Base-by-base conservation (phyloP, 805 yeast species). In the Zygosaccharomyces kombuchaensis region DNA sequence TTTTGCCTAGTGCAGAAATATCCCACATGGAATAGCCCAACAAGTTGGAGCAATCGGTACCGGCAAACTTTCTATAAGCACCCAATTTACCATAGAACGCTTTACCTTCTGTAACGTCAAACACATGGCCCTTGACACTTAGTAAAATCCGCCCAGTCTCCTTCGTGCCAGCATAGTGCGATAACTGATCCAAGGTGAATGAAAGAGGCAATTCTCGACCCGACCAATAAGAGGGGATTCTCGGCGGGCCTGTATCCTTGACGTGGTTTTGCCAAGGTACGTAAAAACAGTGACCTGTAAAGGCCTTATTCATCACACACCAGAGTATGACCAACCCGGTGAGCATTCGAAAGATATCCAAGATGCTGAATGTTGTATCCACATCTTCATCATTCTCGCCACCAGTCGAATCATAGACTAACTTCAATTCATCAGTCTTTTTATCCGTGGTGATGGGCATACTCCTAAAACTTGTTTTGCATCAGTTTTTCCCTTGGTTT, bases 61-160 rank as follows among this genome's bases (percentile, higher is more conserved):
- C 62, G 10, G 57, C 50, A 39, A 56, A 56, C 30, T 54, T 55
- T 30, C 40, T 45, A 35, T 58, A 58, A 2, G 60, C 47, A 9
- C 62, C 62, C 53, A 58, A 53, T 30, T 50, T 52, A 9, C 62
- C 62, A 34, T 58, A 58, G 41, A 56, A 48, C 6, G 48, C 36
- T 4, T 52, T 36, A 6, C 57, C 51, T 12, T 47, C 38, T 9
- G 59, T 50, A 10, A 58, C 62, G 45, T 58, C 62, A 40, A 55
- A 58, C 10, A 58, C 57, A 29, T 51, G 50, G 3, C 59, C 58
- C 21, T 50, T 51, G 14, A 58, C 43, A 41, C 59, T 57, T 25
- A 58, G 44, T 19, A 58, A 35, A 14, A 56, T 50, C 12, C 53
- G 45, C 9, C 37, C 37, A 3, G 48, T 27, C 7, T 43, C 40